These are phyloP conservation scores for Acidomyces sp. DNA, from an alignment of 495 filamentous ascomycete genomes.

Conservation along the genomic window DNA sequence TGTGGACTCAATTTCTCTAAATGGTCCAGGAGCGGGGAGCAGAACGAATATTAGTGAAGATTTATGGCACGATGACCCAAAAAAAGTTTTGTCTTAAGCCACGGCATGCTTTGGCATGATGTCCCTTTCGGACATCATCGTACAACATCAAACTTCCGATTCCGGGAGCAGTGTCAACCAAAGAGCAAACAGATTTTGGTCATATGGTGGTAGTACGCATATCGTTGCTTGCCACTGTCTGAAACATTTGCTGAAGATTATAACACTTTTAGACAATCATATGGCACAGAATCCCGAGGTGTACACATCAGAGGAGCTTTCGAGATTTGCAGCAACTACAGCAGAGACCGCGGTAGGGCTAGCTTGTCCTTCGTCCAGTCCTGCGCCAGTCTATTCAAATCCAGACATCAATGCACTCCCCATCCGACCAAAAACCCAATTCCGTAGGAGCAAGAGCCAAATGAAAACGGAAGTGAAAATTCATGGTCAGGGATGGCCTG, in stretches of 20 bases:
- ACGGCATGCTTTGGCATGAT: constrained; percentile 9
- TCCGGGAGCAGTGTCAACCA: constrained; percentile 5
- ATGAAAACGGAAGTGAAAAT: too few species aligned
- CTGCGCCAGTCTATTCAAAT: too few species aligned
- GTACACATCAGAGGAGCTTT: constrained; percentile 15
- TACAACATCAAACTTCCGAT: constrained; percentile 11
- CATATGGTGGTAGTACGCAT: constrained; percentile 17
- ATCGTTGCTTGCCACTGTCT: too few species aligned
- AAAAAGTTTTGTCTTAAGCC: constrained; percentile 3
- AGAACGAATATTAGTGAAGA: constrained; percentile 8
- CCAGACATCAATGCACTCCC: too few species aligned
- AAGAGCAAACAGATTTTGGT: constrained; percentile 17
- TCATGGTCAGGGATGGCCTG: too few species aligned
- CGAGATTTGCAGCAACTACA: constrained; percentile 1
- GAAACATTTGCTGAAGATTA: too few species aligned
- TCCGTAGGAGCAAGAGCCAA: too few species aligned
- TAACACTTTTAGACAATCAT: too few species aligned
- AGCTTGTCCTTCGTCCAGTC: too few species aligned
- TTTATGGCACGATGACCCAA: constrained; percentile 15
- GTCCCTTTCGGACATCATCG: constrained; percentile 14
- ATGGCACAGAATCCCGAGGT: constrained; percentile 17
- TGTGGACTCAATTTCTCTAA: constrained; percentile 13
- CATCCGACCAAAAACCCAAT: too few species aligned
- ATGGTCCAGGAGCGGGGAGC: constrained; percentile 1
- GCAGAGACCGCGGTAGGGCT: too few species aligned